Evolutionary conservation across 2,329 filamentous ascomycete species (phyloP).

Genomic region (Pseudomassariella vexata): DNA sequence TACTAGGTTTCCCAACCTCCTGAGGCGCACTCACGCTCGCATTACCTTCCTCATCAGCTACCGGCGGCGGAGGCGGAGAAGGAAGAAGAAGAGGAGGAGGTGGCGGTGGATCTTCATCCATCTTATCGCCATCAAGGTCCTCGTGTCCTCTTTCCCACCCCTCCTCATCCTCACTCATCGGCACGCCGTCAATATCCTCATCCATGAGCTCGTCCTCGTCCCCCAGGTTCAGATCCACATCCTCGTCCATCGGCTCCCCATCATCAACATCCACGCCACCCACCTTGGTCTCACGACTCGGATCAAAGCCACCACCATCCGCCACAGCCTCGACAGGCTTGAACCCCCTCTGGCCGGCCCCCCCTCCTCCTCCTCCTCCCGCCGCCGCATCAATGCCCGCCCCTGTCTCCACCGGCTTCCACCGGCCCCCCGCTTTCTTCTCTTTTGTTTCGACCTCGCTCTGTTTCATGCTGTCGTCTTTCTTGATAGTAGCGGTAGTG

Average conservation of each 20-base stretch:
- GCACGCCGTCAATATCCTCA: constrained; percentile 40
- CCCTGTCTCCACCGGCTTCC: constrained; percentile 47
- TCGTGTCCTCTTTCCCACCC: too few species aligned
- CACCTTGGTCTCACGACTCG: constrained; percentile 31
- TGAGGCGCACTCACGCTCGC: too few species aligned
- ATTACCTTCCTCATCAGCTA: too few species aligned
- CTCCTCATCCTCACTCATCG: constrained; percentile 31
- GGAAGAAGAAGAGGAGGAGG: constrained; percentile 7
- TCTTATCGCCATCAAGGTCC: constrained; percentile 28
- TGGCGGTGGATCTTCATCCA: constrained; percentile 23
- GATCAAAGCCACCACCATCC: constrained; percentile 27
- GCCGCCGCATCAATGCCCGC: too few species aligned
- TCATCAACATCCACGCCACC: constrained; percentile 35
- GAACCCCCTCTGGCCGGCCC: constrained; percentile 18
- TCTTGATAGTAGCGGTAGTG: too few species aligned
- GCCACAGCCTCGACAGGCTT: constrained; percentile 15
- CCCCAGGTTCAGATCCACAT: too few species aligned
- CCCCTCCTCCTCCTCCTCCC: constrained; percentile 16
- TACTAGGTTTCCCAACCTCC: too few species aligned
- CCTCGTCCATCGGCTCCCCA: constrained; percentile 39
- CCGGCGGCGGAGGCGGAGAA: too few species aligned
- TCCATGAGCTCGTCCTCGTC: constrained; percentile 39
- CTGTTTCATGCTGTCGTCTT: constrained; percentile 24
- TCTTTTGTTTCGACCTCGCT: constrained; percentile 10
- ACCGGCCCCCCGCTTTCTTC: constrained; percentile 21